Evolutionary conservation across 345 rosid species (phyloP).

Genomic region (Sonneratia caseolaris): DNA sequence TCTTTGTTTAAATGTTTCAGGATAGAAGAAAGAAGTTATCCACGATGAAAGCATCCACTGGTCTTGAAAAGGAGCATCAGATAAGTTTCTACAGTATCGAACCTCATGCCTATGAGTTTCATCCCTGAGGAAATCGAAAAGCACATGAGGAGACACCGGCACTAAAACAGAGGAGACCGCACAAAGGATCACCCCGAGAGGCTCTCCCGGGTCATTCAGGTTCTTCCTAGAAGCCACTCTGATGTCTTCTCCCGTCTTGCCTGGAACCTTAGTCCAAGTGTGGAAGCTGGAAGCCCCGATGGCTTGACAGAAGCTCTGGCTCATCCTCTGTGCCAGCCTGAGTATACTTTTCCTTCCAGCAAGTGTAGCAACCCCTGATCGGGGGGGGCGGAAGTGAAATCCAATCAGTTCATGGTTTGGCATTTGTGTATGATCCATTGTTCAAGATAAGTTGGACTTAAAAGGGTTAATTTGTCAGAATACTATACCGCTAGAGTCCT

Average conservation of each 20-base stretch:
- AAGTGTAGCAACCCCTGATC: constrained; percentile 71
- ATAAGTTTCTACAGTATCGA: background rate
- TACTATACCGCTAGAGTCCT: constrained; percentile 71
- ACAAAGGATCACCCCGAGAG: constrained; percentile 73
- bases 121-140: constrained; percentile 89
- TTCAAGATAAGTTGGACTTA: too few species aligned
- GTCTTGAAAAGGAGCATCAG: too few species aligned
- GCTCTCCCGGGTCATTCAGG: constrained; percentile 86
- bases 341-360: constrained; percentile 95
- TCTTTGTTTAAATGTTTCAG: background rate
- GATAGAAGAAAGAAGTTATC: too few species aligned
- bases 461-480: too few species aligned
- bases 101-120: constrained; percentile 78
- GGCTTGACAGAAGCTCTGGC: constrained; percentile 65
- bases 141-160: constrained; percentile 58
- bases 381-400: background rate
- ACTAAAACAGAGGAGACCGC: constrained; percentile 83
- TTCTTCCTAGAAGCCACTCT: constrained; percentile 90
- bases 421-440: background rate
- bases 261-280: constrained; percentile 71
- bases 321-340: constrained; percentile 89
- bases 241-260: constrained; percentile 88
- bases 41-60: too few species aligned
- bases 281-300: constrained; percentile 94
- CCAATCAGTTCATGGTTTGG: background rate